phyloP scores from a whole-genome alignment of 2,329 filamentous ascomycete species.

The Alternaria brassicicola region DNA sequence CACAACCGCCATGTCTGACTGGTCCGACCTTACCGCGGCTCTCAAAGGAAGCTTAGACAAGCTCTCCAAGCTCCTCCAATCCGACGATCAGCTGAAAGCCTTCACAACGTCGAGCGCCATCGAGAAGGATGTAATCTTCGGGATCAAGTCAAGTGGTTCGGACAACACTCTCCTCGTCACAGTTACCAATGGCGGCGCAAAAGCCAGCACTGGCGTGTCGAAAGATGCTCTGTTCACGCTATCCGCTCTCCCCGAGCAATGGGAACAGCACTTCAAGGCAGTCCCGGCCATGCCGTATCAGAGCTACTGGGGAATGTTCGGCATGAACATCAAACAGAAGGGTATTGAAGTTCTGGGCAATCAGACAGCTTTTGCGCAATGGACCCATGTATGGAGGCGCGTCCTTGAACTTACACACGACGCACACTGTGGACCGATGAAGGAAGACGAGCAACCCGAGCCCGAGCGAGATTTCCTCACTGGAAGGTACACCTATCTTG shows the following conservation, averaged over 20 bases:
- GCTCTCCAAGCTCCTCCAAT: slow-evolving; percentile 40
- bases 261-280: slow-evolving; percentile 54
- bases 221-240: slow-evolving; percentile 49
- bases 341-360: slow-evolving; percentile 57
- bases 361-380: slow-evolving; percentile 53
- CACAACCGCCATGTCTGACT: slow-evolving; percentile 33
- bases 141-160: slow-evolving; percentile 44
- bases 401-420: slow-evolving; percentile 57
- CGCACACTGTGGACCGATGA: slow-evolving; percentile 53
- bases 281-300: slow-evolving; percentile 54
- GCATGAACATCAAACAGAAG: slow-evolving; percentile 58
- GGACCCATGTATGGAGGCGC: slow-evolving; percentile 56
- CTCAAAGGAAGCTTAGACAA: slow-evolving; percentile 42
- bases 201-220: slow-evolving; percentile 33
- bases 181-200: slow-evolving; percentile 39
- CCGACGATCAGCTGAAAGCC: slow-evolving; percentile 44
- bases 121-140: slow-evolving; percentile 41
- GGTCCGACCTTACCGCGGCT: slow-evolving; percentile 43
- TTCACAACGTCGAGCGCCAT: slow-evolving; percentile 47
- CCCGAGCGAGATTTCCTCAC: slow-evolving; percentile 53
- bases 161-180: slow-evolving; percentile 44
- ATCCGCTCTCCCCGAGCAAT: slow-evolving; percentile 53
- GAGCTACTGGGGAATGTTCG: slow-evolving; percentile 55
- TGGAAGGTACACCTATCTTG: slow-evolving; percentile 56
- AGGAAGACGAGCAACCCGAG: slow-evolving; percentile 48